A percentile compares a stretch with the other conserved stretches of the same genome.
phyloP scores from a whole-genome alignment of 345 rosid genomes.

The Eucalyptus dawsonii region DNA sequence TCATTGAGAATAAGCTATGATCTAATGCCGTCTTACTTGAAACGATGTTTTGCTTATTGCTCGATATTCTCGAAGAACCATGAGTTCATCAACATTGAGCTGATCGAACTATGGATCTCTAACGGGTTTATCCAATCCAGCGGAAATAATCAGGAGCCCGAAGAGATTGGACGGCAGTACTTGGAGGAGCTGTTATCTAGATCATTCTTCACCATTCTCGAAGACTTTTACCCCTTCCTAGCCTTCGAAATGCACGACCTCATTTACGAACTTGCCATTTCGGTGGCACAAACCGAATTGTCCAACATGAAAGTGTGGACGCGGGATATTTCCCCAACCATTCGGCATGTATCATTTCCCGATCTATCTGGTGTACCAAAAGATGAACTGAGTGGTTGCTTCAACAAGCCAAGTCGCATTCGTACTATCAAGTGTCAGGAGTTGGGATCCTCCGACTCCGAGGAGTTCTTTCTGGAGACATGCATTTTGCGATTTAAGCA shows the following conservation, averaged over 20 bases:
- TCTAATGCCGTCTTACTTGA: neutral
- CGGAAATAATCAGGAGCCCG: rapidly evolving
- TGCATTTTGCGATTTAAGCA: too few species aligned
- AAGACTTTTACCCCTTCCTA: rapidly evolving
- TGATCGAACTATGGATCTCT: neutral
- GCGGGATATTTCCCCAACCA: too few species aligned
- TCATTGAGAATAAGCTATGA: neutral
- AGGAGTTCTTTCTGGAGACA: too few species aligned
- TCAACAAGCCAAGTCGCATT: too few species aligned
- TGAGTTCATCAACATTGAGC: rapidly evolving
- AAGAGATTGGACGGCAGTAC: neutral
- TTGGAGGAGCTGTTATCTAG: rapidly evolving
- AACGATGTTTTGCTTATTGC: neutral
- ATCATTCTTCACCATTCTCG: rapidly evolving
- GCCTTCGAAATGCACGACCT: rapidly evolving
- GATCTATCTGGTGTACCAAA: too few species aligned
- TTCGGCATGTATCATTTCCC: too few species aligned
- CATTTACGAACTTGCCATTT: neutral
- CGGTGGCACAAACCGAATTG: too few species aligned
- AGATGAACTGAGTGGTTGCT: too few species aligned
- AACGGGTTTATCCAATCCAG: neutral
- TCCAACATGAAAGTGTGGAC: too few species aligned
- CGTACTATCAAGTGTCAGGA: too few species aligned
- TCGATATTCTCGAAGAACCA: too few species aligned
- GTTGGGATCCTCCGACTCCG: too few species aligned